Conservation (phyloP, 2,329 filamentous ascomycete species). For the Aspergillus fumigatus region DNA sequence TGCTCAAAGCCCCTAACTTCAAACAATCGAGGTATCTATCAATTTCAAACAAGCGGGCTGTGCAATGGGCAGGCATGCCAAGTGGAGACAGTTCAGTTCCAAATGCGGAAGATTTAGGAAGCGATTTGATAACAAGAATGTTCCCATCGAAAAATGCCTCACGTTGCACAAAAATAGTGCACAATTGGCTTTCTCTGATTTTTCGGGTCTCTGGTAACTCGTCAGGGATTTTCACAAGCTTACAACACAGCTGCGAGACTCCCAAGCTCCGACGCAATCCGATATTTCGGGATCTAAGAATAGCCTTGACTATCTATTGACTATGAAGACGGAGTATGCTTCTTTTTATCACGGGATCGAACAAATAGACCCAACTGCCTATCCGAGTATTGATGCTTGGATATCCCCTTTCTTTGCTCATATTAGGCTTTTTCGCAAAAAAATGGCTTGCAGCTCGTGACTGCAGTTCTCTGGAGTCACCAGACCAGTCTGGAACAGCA, state of each 20-base stretch:
- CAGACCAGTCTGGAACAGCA: neutral
- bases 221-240: neutral
- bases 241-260: neutral
- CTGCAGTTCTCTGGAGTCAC: neutral
- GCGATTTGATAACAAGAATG: neutral
- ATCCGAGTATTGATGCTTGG: neutral
- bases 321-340: neutral
- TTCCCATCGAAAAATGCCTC: neutral
- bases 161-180: neutral
- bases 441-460: neutral
- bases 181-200: neutral
- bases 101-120: slow-evolving; percentile 14
- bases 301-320: neutral
- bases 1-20: neutral
- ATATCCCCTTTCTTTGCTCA: neutral
- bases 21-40: neutral
- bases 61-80: slow-evolving; percentile 3
- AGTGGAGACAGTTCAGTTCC: slow-evolving; percentile 6
- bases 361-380: neutral
- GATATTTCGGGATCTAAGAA: neutral
- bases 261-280: neutral
- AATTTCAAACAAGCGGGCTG: slow-evolving; percentile 2
- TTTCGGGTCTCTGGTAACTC: neutral
- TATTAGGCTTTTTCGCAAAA: neutral
- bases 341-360: neutral